phyloP scores from a whole-genome alignment of 2,329 filamentous ascomycete genomes.

The Penicillium expansum region DNA sequence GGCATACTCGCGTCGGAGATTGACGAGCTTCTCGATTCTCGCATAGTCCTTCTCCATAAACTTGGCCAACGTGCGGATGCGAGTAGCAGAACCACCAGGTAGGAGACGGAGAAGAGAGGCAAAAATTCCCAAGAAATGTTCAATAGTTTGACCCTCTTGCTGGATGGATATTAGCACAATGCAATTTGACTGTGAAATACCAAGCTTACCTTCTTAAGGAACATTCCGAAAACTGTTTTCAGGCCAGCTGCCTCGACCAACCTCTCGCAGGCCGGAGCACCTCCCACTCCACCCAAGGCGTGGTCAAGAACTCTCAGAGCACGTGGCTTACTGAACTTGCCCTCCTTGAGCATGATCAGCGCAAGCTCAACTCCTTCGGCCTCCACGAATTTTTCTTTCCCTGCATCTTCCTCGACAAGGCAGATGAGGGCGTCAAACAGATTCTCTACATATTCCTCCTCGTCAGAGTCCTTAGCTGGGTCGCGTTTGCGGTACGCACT shows the following conservation, averaged over 20 bases:
- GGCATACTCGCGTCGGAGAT: constrained; percentile 69
- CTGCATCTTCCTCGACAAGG: constrained; percentile 68
- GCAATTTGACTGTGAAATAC: neutral
- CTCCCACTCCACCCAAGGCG: constrained; percentile 61
- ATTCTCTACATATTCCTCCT: constrained; percentile 95
- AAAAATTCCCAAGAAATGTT: constrained; percentile 84
- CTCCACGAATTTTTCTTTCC: constrained; percentile 79
- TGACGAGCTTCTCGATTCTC: constrained; percentile 72
- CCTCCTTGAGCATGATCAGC: constrained; percentile 87
- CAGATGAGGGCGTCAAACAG: constrained; percentile 84
- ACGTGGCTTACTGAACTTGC: constrained; percentile 74
- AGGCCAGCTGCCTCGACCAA: constrained; percentile 81
- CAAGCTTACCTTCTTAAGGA: constrained; percentile 67
- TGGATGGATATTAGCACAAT: constrained; percentile 34
- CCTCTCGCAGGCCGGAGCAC: constrained; percentile 65
- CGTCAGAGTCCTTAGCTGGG: constrained; percentile 77
- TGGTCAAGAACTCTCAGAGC: constrained; percentile 83
- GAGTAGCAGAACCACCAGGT: constrained; percentile 70
- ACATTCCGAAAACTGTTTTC: constrained; percentile 79
- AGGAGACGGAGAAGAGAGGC: constrained; percentile 75
- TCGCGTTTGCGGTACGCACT: constrained; percentile 83
- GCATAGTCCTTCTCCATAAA: constrained; percentile 93
- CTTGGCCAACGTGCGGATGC: constrained; percentile 85
- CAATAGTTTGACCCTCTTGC: constrained; percentile 63
- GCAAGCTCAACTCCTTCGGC: constrained; percentile 90